A percentile compares a stretch with the other conserved stretches of the same genome.
Conservation (phyloP, 2,329 filamentous ascomycete species). For the Exophiala mesophila region DNA sequence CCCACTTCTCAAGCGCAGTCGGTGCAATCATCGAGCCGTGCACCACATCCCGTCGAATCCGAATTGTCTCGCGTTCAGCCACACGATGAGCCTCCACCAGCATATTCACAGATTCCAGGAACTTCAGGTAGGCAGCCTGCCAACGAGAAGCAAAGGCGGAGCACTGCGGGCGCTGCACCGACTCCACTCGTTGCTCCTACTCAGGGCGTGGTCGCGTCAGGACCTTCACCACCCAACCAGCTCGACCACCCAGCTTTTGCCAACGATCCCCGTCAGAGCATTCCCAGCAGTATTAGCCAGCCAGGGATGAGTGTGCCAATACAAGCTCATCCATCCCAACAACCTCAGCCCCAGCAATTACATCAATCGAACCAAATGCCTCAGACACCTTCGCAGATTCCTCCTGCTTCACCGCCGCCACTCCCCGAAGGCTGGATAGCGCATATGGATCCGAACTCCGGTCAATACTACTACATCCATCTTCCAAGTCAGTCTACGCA, state of each 20-base stretch:
- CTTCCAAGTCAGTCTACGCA: conserved; percentile 91
- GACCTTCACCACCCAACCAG: conserved; percentile 33
- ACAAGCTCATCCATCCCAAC: conserved; percentile 3
- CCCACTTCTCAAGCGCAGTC: conserved; percentile 31
- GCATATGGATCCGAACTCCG: conserved; percentile 89
- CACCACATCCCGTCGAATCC: conserved; percentile 71
- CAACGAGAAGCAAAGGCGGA: conserved; percentile 66
- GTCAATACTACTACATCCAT: conserved; percentile 99
- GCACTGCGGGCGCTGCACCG: conserved; percentile 28
- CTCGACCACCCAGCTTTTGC: conserved; percentile 81
- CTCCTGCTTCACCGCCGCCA: conserved; percentile 80
- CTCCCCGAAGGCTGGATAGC: conserved; percentile 98
- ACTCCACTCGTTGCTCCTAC: conserved; percentile 20
- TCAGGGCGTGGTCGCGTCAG: conserved; percentile 21
- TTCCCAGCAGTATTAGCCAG: conserved; percentile 29
- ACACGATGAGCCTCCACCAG: conserved; percentile 67
- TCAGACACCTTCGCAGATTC: conserved; percentile 39
- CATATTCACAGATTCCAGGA: conserved; percentile 73
- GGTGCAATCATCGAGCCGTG: conserved; percentile 31
- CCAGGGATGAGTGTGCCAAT: conserved; percentile 17
- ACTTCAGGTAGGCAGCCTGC: conserved; percentile 57
- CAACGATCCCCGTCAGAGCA: conserved; percentile 63
- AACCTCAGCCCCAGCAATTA: conserved; percentile 4
- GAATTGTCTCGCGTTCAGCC: conserved; percentile 80
- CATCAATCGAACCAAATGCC: conserved; percentile 7